phyloP scores from a whole-genome alignment of 179 eudicot genomes.

The Pouteria campechiana region DNA sequence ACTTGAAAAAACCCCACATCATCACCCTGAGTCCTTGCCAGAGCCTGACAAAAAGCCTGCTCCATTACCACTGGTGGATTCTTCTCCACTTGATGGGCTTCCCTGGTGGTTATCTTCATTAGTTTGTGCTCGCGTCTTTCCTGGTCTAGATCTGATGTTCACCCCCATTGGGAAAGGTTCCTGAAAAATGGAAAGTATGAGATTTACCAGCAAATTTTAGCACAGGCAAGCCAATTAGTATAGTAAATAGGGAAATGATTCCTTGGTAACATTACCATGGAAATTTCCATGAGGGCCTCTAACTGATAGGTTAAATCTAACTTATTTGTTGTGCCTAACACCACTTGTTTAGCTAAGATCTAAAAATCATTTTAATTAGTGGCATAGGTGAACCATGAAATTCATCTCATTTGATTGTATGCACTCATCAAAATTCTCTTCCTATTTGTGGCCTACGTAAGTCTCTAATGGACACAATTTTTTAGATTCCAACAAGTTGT shows the following conservation, averaged over 20 bases:
- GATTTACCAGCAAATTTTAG: not conserved
- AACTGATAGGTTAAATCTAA: not conserved
- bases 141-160: conserved; percentile 33
- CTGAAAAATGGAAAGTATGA: conserved; percentile 16
- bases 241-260: no score
- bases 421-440: no score
- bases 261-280: no score
- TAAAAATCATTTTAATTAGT: no score
- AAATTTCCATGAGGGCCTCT: no score
- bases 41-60: conserved; percentile 41
- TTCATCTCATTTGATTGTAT: no score
- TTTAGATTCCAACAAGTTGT: no score
- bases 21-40: conserved; percentile 42
- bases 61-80: conserved; percentile 25
- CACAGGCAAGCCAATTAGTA: no score
- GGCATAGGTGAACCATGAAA: no score
- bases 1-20: conserved; percentile 9
- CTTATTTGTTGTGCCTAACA: not conserved
- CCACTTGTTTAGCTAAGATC: not conserved
- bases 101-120: conserved; percentile 40
- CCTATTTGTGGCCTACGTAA: no score
- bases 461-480: no score
- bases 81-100: conserved; percentile 28
- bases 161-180: conserved; percentile 74
- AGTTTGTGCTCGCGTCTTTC: conserved; percentile 25